Conservation (phyloP, 129 eudicot genomes). For the Flaveria trinervia region DNA sequence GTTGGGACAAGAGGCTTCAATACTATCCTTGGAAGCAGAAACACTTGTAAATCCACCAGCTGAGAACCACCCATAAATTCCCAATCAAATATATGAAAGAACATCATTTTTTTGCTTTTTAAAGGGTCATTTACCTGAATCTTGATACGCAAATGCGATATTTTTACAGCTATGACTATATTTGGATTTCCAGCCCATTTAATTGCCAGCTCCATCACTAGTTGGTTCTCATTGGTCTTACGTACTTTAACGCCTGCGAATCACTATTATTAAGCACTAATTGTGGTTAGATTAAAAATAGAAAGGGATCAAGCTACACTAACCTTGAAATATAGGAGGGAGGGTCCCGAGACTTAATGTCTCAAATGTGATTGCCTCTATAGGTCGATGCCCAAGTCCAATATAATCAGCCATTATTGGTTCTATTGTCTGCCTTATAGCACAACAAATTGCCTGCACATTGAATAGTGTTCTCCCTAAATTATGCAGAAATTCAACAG, state of each 20-base stretch:
- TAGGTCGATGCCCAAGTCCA: constrained; percentile 58
- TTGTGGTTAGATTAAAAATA: not conserved
- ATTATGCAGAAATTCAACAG: not conserved
- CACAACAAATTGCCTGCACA: constrained; percentile 63
- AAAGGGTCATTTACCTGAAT: constrained; percentile 58
- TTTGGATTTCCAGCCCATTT: constrained; percentile 98
- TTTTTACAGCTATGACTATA: constrained; percentile 49
- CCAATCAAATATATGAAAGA: constrained; percentile 10
- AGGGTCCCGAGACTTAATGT: constrained; percentile 73
- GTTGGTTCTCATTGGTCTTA: constrained; percentile 76
- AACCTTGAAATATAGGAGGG: constrained; percentile 83
- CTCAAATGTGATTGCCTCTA: constrained; percentile 75
- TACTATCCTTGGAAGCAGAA: constrained; percentile 61
- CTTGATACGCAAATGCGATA: constrained; percentile 44
- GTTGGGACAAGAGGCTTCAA: constrained; percentile 81
- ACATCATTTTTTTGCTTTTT: not conserved
- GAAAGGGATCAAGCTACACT: not conserved
- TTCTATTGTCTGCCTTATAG: constrained; percentile 54
- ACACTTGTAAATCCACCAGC: constrained; percentile 89
- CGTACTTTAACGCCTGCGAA: constrained; percentile 65
- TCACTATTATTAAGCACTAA: not conserved
- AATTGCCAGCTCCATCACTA: constrained; percentile 85
- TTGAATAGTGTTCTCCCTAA: not conserved
- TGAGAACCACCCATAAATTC: constrained; percentile 32
- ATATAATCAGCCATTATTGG: constrained; percentile 76